Conservation (phyloP, 768 basidiomycete genomes). For the Cyathus striatus region DNA sequence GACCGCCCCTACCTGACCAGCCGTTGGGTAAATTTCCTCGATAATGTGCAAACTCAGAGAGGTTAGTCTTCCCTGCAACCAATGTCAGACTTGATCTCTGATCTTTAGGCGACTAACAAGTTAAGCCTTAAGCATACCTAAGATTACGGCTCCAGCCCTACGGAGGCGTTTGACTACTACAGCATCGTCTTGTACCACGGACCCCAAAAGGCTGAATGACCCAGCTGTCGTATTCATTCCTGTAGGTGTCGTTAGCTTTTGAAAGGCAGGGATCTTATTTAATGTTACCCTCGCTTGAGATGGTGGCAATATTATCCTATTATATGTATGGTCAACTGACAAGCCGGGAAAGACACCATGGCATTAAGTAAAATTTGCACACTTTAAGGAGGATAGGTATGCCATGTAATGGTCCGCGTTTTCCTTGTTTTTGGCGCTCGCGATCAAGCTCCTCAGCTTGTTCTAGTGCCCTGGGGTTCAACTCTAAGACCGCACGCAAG, state of each 20-base stretch:
- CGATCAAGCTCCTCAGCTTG: constrained; percentile 46
- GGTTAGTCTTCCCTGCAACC: constrained; percentile 43
- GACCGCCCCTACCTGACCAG: constrained; percentile 54
- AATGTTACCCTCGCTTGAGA: constrained; percentile 33
- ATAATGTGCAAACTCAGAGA: constrained; percentile 49
- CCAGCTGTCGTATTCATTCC: constrained; percentile 44
- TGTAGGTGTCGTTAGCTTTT: constrained; percentile 7
- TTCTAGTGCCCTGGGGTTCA: constrained; percentile 44
- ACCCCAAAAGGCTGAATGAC: constrained; percentile 34
- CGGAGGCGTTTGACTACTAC: constrained; percentile 37
- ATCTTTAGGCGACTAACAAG: no score
- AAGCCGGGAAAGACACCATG: neutral
- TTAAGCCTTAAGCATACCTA: constrained; percentile 29
- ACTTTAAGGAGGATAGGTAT: constrained; percentile 49
- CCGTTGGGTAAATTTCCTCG: constrained; percentile 41
- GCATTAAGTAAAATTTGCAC: neutral
- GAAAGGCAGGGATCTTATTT: neutral
- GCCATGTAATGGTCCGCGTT: constrained; percentile 46
- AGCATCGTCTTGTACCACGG: constrained; percentile 39
- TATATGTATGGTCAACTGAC: neutral
- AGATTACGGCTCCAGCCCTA: constrained; percentile 37
- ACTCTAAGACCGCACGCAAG: constrained; percentile 55
- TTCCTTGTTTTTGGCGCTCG: constrained; percentile 34
- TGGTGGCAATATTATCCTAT: constrained; percentile 43
- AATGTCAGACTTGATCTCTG: neutral